Percentiles rank a stretch among this genome's conserved stretches.
These are phyloP conservation scores for Verruconis gallopava DNA, from an alignment of 2,329 filamentous ascomycete species.

Conservation along the genomic window DNA sequence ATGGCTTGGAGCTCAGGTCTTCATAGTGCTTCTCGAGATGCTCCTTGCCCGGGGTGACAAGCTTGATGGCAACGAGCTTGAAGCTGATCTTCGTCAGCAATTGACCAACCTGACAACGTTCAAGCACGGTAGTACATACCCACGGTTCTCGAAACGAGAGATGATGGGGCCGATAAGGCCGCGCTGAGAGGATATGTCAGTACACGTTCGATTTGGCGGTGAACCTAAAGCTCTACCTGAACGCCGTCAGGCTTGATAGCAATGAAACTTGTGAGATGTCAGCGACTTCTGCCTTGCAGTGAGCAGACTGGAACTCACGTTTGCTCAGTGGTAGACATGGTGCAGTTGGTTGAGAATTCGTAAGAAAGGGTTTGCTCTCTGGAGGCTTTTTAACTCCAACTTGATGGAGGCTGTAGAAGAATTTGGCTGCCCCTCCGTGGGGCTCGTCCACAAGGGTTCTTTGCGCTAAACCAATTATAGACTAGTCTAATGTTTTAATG, in stretches of 20 bases:
- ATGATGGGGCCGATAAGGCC: constrained; percentile 97
- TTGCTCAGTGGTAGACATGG: no score
- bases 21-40: constrained; percentile 98
- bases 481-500: no score
- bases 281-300: constrained; percentile 17
- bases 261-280: constrained; percentile 66
- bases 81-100: constrained; percentile 43
- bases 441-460: no score
- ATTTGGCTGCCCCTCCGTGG: no score
- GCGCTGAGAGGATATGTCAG: constrained; percentile 45
- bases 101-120: no score
- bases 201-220: neutral
- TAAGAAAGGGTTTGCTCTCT: no score
- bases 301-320: constrained; percentile 49
- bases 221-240: constrained; percentile 52
- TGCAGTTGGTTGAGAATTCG: no score
- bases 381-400: no score
- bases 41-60: constrained; percentile 74
- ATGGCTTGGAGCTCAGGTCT: constrained; percentile 85
- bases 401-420: no score
- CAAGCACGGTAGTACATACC: no score
- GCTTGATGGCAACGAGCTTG: constrained; percentile 98
- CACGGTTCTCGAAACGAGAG: constrained; percentile 93
- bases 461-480: no score
- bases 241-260: constrained; percentile 99